Evolutionary conservation across 176 grass and related monocot species (phyloP).

Genomic region (Metroxylon sagu): DNA sequence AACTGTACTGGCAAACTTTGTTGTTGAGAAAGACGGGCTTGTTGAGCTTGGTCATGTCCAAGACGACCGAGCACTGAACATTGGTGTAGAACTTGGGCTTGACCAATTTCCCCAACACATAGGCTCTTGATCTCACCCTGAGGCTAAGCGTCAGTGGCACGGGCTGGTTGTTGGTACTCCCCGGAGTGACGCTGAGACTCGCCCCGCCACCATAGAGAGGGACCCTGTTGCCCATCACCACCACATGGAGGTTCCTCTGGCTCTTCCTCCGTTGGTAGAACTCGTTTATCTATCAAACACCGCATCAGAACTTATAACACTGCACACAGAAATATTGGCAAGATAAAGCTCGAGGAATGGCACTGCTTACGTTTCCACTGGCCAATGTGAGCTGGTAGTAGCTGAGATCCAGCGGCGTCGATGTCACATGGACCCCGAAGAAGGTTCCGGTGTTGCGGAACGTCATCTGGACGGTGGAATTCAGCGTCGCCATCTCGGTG

Average conservation of each 20-base stretch:
- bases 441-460: slow-evolving; percentile 85
- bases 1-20: slow-evolving; percentile 35
- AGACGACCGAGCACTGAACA: slow-evolving; percentile 35
- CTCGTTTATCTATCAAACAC: slow-evolving; percentile 41
- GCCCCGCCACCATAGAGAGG: slow-evolving; percentile 81
- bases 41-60: slow-evolving; percentile 59
- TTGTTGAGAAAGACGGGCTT: slow-evolving; percentile 43
- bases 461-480: slow-evolving; percentile 54
- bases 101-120: slow-evolving; percentile 79
- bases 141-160: slow-evolving; percentile 52
- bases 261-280: slow-evolving; percentile 95
- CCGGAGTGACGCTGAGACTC: slow-evolving; percentile 45
- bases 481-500: slow-evolving; percentile 69
- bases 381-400: slow-evolving; percentile 67
- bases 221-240: slow-evolving; percentile 45
- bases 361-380: slow-evolving; percentile 46
- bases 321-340: too few relatives aligned
- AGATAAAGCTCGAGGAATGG: too few relatives aligned
- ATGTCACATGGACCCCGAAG: slow-evolving; percentile 78
- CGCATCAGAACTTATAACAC: background rate
- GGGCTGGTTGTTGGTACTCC: slow-evolving; percentile 19
- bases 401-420: slow-evolving; percentile 56
- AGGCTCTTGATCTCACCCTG: slow-evolving; percentile 54
- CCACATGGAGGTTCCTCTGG: slow-evolving; percentile 41
- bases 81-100: slow-evolving; percentile 71